Conservation (phyloP, 352 stramenopile species). For the Plasmopara muralis region DNA sequence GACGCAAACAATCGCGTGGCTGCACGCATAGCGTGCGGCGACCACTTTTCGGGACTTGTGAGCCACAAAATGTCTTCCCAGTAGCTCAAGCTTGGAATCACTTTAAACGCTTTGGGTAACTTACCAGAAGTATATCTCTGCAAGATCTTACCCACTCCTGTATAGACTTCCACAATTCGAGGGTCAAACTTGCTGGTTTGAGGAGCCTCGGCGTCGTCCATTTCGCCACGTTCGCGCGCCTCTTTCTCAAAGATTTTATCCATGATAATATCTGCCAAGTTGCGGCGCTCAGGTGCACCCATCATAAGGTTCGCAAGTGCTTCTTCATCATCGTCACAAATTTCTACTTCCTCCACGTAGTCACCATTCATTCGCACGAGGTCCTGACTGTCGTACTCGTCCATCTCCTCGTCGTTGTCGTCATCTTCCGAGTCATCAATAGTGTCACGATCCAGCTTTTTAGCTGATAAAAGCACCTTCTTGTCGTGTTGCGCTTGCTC, state of each 20-base stretch:
- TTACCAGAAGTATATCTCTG: constrained; percentile 97
- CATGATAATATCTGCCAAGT: constrained; percentile 99
- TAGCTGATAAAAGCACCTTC: constrained; percentile 14
- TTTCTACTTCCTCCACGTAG: constrained; percentile 88
- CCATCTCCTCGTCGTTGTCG: constrained; percentile 83
- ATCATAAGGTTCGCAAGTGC: constrained; percentile 85
- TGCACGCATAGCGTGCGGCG: constrained; percentile 96
- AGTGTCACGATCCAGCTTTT: constrained; percentile 26
- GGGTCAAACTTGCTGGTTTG: constrained; percentile 72
- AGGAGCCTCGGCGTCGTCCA: constrained; percentile 44
- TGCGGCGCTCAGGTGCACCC: constrained; percentile 77
- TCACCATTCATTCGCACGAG: constrained; percentile 87
- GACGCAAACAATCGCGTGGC: constrained; percentile 98
- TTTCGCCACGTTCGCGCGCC: constrained; percentile 72
- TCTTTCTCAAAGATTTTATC: constrained; percentile 98
- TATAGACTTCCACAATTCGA: constrained; percentile 99
- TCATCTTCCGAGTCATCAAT: constrained; percentile 62
- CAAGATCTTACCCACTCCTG: constrained; percentile 96
- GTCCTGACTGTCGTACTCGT: constrained; percentile 86
- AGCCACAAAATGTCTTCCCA: constrained; percentile 99
- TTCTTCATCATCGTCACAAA: constrained; percentile 84
- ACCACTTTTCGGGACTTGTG: constrained; percentile 97
- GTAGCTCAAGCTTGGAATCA: constrained; percentile 97
- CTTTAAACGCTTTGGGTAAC: constrained; percentile 99
- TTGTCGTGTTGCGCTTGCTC: constrained; percentile 53